Percentiles rank a stretch among this genome's conserved stretches.
phyloP scores from a whole-genome alignment of 2,329 filamentous ascomycete species.

The Fusarium subglutinans region DNA sequence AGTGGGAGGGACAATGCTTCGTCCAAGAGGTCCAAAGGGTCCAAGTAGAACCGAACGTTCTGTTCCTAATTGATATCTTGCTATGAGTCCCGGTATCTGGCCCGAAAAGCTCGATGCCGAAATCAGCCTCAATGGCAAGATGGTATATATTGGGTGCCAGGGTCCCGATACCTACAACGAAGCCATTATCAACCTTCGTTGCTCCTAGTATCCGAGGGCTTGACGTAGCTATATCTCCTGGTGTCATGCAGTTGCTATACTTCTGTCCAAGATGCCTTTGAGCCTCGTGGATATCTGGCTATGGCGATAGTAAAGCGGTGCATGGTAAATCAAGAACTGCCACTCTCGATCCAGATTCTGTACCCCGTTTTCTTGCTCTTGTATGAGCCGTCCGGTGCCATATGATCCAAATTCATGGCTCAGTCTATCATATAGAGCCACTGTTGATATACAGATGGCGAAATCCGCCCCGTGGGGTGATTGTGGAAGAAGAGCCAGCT shows the following conservation, averaged over 20 bases:
- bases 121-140: neutral
- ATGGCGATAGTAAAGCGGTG: neutral
- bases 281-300: neutral
- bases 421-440: neutral
- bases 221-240: neutral
- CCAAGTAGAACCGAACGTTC: neutral
- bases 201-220: neutral
- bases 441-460: neutral
- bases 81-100: neutral
- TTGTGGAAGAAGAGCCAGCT: neutral
- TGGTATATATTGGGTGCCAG: neutral
- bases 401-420: neutral
- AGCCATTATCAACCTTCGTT: neutral
- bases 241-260: neutral
- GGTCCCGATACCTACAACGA: neutral
- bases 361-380: neutral
- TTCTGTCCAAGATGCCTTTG: neutral
- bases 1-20: neutral
- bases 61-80: neutral
- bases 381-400: neutral
- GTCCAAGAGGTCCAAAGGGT: neutral
- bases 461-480: too few relatives aligned
- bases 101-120: neutral
- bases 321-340: neutral
- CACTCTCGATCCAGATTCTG: neutral